phyloP scores from a whole-genome alignment of 495 filamentous ascomycete genomes.

The Podospora tetraspora region DNA sequence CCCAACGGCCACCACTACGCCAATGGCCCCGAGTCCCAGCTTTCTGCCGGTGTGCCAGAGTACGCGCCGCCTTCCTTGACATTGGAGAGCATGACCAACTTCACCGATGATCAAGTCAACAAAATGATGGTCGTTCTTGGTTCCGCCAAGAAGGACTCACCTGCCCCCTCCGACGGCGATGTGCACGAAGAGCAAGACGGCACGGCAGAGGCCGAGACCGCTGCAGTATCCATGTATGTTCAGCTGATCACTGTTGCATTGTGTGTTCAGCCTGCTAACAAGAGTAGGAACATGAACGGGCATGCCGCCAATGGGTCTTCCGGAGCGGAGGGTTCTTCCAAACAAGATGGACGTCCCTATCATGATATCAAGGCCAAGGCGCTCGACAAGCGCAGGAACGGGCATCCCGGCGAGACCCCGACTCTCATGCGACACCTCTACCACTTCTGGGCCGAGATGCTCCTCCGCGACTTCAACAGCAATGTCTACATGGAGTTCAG shows the following conservation, averaged over 20 bases:
- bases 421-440: constrained; percentile 63
- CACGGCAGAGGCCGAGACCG: constrained; percentile 4
- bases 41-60: constrained; percentile 72
- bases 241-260: constrained; percentile 7
- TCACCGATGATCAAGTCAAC: constrained; percentile 53
- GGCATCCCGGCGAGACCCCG: constrained; percentile 41
- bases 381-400: constrained; percentile 50
- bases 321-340: constrained; percentile 8
- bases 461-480: constrained; percentile 68
- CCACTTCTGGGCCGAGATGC: constrained; percentile 74
- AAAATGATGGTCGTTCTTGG: constrained; percentile 27
- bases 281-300: background rate
- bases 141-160: constrained; percentile 7
- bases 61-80: constrained; percentile 59
- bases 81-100: constrained; percentile 41
- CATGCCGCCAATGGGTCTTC: constrained; percentile 15
- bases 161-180: constrained; percentile 6
- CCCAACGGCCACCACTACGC: constrained; percentile 37
- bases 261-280: background rate
- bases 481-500: constrained; percentile 79
- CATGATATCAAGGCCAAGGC: constrained; percentile 50
- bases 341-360: constrained; percentile 52
- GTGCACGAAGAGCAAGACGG: background rate
- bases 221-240: background rate
- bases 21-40: constrained; percentile 44